Evolutionary conservation across 2,329 filamentous ascomycete genomes (phyloP), one percentile per base, ranked within the genome.

Genomic region (Furcasterigmium sp.): DNA sequence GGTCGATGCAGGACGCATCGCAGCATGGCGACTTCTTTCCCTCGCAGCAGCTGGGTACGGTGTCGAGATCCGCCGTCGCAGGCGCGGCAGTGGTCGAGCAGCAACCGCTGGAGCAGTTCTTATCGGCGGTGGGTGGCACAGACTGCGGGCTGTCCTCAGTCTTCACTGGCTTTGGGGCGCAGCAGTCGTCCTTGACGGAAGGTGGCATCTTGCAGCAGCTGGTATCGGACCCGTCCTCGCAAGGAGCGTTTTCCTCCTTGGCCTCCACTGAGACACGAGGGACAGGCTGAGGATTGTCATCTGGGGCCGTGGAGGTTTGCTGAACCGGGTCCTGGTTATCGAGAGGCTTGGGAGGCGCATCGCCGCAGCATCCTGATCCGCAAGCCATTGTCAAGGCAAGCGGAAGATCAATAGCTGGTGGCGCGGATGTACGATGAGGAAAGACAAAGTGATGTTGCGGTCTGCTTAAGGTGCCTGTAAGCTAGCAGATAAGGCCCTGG

Each of bases 1-100:
- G 65, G 37, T 69, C 64, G 40, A 73, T 56, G 48, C 68, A 72
- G 26, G 65, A 60, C 8, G 48, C 46, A 45, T 70, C 63, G 46
- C 69, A 73, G 53, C 69, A 73, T 4, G 68, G 66, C 4, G 50
- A 47, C 1, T 44, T 4, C 46, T 68, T 70, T 14, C 57, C 65
- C 30, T 63, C 58, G 51, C 72, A 75, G 56, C 72, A 75, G 36
- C 54, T 53, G 15, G 53, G 55, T 8, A 28, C 30, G 11, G 41
- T 34, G 17, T 32, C 37, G 9, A 14, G n/a, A 3, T 15, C 4
- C 14, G 38, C 14, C 4, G 14, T 5, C 11, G 13, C n/a, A 26
- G 37, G 10, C 8, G 23, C 1, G 4, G 23, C 9, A 11, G 37
- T 10, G 13, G 39, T 41, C 18, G 34, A 42, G 41, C 47, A 46